phyloP scores from a whole-genome alignment of 1,139 yeast species.

The Sugiyamaella grinbergsii region DNA sequence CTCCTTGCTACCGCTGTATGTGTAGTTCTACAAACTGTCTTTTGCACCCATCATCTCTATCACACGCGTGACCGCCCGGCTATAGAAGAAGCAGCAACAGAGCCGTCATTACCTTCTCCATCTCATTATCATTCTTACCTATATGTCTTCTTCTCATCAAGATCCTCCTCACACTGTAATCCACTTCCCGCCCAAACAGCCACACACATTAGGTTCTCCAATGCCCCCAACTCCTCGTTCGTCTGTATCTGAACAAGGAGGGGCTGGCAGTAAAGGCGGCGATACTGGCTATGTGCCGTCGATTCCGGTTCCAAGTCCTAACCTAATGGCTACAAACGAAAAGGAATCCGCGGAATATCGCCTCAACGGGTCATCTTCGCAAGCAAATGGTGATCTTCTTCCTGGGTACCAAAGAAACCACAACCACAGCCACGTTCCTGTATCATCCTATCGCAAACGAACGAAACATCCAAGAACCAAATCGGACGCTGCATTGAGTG shows the following conservation, averaged over 20 bases:
- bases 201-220: neutral
- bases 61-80: too few species aligned
- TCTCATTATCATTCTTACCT: neutral
- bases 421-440: too few species aligned
- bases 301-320: slow-evolving; percentile 5
- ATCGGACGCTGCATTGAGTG: too few species aligned
- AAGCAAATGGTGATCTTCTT: too few species aligned
- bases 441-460: too few species aligned
- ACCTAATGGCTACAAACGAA: neutral
- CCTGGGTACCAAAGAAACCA: too few species aligned
- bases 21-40: too few species aligned
- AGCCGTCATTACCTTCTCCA: neutral
- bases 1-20: too few species aligned
- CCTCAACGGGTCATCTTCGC: too few species aligned
- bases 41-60: too few species aligned
- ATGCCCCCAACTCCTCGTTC: slow-evolving; percentile 19
- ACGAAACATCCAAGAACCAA: too few species aligned
- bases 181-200: slow-evolving; percentile 1
- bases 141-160: slow-evolving; percentile 2
- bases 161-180: neutral
- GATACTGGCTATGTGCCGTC: neutral
- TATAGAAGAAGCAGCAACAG: too few species aligned
- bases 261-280: neutral
- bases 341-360: neutral
- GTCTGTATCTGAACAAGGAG: slow-evolving; percentile 13